Evolutionary conservation across 2,329 filamentous ascomycete genomes (phyloP).

Genomic region (Pseudocercospora vitis): DNA sequence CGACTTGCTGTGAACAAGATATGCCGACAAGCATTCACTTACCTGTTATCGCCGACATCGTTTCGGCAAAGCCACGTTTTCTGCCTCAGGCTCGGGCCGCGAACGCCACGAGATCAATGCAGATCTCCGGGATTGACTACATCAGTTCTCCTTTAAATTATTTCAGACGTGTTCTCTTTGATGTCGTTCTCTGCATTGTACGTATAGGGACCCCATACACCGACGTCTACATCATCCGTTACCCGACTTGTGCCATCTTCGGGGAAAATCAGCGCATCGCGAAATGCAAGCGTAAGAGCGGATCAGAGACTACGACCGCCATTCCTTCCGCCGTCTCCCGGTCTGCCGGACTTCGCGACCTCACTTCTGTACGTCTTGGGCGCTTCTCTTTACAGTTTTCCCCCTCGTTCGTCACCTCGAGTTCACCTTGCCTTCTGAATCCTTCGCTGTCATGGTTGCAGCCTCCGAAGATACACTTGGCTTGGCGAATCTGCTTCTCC

Average conservation of each 20-base stretch:
- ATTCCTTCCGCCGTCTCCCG: conserved; percentile 18
- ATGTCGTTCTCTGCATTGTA: neutral
- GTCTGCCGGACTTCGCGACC: conserved; percentile 1
- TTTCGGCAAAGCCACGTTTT: neutral
- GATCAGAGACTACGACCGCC: conserved; percentile 10
- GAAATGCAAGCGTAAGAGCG: conserved; percentile 9
- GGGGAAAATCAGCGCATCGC: neutral
- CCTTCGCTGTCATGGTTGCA: neutral
- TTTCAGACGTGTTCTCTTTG: neutral
- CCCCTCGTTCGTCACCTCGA: neutral
- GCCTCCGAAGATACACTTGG: neutral
- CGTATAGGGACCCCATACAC: neutral
- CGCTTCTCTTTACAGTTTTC: neutral
- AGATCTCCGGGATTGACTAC: neutral
- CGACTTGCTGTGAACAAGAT: neutral
- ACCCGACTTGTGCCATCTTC: neutral
- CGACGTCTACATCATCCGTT: neutral
- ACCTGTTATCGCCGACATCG: neutral
- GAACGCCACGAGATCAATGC: conserved; percentile 1
- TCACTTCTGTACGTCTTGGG: conserved; percentile 4
- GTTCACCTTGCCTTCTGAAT: neutral
- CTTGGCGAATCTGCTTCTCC: conserved; percentile 7
- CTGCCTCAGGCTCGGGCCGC: conserved; percentile 1
- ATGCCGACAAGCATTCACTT: neutral
- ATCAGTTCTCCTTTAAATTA: neutral